phyloP scores from a whole-genome alignment of 331 rosid species.

The Cydonia oblonga region DNA sequence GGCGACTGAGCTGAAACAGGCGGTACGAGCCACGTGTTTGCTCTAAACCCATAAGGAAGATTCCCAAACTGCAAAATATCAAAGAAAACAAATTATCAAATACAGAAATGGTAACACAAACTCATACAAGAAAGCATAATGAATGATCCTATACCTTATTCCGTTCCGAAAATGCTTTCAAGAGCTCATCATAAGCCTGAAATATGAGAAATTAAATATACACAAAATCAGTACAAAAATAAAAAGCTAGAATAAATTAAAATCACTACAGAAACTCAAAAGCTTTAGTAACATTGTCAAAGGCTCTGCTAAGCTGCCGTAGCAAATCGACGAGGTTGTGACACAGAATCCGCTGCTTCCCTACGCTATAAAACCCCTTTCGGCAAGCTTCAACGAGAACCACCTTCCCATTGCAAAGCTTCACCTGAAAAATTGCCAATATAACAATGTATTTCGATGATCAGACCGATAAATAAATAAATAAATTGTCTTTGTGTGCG shows the following conservation, averaged over 20 bases:
- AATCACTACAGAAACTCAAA: neutral
- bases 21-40: slow-evolving; percentile 97
- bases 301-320: slow-evolving; percentile 93
- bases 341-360: slow-evolving; percentile 68
- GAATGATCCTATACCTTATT: slow-evolving; percentile 54
- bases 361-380: slow-evolving; percentile 74
- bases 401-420: slow-evolving; percentile 86
- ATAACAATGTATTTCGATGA: neutral
- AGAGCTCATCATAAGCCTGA: slow-evolving; percentile 79
- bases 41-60: slow-evolving; percentile 92
- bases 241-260: neutral
- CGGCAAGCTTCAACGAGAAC: slow-evolving; percentile 84
- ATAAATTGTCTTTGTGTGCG: neutral
- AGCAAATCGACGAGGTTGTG: slow-evolving; percentile 85
- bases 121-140: neutral
- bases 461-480: neutral
- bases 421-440: slow-evolving; percentile 42
- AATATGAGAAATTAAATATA: slow-evolving; percentile 14
- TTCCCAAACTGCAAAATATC: slow-evolving; percentile 69
- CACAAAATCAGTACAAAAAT: neutral
- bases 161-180: slow-evolving; percentile 80
- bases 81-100: neutral
- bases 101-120: neutral
- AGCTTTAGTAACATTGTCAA: slow-evolving; percentile 52
- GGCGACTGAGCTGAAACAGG: slow-evolving; percentile 63